These are phyloP conservation scores for Tetratostichococcus sp. DNA, from an alignment of 139 green algal genomes.

Conservation along the genomic window DNA sequence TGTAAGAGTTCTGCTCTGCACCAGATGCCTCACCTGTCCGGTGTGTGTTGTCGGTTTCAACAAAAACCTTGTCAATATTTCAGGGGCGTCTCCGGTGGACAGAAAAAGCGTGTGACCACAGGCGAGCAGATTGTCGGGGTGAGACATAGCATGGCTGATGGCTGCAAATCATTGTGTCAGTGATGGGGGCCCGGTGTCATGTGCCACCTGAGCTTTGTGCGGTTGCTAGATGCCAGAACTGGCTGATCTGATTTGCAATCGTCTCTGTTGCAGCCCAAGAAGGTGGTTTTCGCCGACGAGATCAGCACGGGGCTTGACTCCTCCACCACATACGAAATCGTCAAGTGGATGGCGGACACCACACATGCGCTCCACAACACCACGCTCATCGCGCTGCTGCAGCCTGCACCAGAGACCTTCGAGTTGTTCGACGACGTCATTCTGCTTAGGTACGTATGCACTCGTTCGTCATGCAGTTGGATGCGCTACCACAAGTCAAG, in stretches of 20 bases:
- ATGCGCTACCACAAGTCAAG: too few species aligned
- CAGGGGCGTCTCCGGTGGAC: slow-evolving; percentile 49
- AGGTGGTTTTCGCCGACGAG: slow-evolving; percentile 52
- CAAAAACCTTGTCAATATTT: too few species aligned
- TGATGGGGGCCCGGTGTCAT: too few species aligned
- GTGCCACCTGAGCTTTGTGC: too few species aligned
- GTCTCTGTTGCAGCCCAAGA: slow-evolving; percentile 51
- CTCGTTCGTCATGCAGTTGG: slow-evolving; percentile 7
- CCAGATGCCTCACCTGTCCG: too few species aligned
- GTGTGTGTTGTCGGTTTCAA: too few species aligned
- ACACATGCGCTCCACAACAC: slow-evolving; percentile 10
- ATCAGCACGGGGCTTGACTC: slow-evolving; percentile 57
- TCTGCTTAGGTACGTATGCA: slow-evolving; percentile 13
- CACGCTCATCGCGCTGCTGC: slow-evolving; percentile 43
- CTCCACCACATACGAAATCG: slow-evolving; percentile 45
- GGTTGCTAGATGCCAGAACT: too few species aligned
- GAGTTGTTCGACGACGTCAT: slow-evolving; percentile 56
- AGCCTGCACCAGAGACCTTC: slow-evolving; percentile 52
- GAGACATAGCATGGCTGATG: too few species aligned
- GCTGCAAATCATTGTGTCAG: too few species aligned
- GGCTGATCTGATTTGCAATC: too few species aligned
- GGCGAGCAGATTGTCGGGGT: slow-evolving; percentile 2
- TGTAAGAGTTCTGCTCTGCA: too few species aligned
- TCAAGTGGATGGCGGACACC: slow-evolving; percentile 13
- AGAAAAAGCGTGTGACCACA: slow-evolving; percentile 66